Evolutionary conservation across 2,329 filamentous ascomycete genomes (phyloP).

Genomic region (Xylaria digitata): DNA sequence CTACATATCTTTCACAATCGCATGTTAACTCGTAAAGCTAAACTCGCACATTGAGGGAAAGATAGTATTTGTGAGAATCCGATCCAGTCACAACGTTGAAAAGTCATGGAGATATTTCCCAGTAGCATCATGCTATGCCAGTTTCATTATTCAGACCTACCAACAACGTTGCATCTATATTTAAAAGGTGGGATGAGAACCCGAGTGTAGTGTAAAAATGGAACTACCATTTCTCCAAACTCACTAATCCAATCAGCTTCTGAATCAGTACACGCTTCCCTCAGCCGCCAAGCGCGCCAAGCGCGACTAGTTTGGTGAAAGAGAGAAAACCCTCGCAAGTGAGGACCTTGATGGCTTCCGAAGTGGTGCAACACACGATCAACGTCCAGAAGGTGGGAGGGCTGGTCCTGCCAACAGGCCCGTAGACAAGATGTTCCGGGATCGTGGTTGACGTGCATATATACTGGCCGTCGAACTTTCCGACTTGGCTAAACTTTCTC

Average conservation of each 20-base stretch:
- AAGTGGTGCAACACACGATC: neutral
- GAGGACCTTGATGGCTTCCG: conserved; percentile 18
- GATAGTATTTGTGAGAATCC: too few species aligned
- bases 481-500: neutral
- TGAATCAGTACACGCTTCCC: neutral
- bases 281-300: conserved; percentile 15
- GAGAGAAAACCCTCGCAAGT: neutral
- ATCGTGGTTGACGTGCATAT: conserved; percentile 7
- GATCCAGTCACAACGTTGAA: too few species aligned
- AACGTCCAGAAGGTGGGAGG: neutral
- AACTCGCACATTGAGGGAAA: too few species aligned
- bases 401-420: neutral
- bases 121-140: too few species aligned
- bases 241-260: neutral
- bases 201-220: neutral
- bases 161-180: too few species aligned
- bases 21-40: too few species aligned
- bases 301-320: neutral
- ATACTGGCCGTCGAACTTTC: neutral
- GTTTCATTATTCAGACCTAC: too few species aligned
- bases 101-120: too few species aligned
- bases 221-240: neutral
- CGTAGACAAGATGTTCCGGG: neutral
- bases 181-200: neutral
- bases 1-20: too few species aligned